Conservation (phyloP, 2,329 filamentous ascomycete species). For the Apiospora saccharicola region DNA sequence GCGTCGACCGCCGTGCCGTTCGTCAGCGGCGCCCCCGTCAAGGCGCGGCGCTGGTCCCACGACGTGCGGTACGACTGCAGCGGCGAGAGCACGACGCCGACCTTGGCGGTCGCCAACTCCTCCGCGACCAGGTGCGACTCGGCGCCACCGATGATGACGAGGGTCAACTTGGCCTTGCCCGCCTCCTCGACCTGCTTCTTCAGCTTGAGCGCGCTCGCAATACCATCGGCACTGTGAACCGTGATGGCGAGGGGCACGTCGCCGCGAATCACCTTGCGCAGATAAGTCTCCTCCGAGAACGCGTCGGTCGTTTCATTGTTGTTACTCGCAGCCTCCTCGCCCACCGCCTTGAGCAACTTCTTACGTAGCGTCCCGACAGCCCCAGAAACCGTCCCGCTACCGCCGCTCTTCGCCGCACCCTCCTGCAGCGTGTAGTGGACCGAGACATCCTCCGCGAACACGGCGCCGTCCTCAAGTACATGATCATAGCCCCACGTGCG, state of each 20-base stretch:
- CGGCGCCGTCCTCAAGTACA: slow-evolving; percentile 54
- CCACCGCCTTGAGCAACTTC: slow-evolving; percentile 61
- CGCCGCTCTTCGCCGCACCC: slow-evolving; percentile 48
- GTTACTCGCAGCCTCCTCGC: slow-evolving; percentile 34
- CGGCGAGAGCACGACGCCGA: slow-evolving; percentile 68
- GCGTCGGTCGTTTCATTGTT: slow-evolving; percentile 47
- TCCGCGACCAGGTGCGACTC: slow-evolving; percentile 67
- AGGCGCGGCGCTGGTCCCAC: slow-evolving; percentile 69
- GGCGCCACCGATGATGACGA: slow-evolving; percentile 68
- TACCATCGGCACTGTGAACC: slow-evolving; percentile 69
- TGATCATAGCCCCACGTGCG: slow-evolving; percentile 54
- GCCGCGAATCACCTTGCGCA: slow-evolving; percentile 62
- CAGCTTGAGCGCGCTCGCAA: slow-evolving; percentile 64
- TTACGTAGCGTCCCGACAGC: slow-evolving; percentile 59
- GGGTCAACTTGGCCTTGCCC: slow-evolving; percentile 45
- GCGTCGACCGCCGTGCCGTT: slow-evolving; percentile 68
- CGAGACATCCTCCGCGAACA: slow-evolving; percentile 62
- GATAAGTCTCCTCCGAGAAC: slow-evolving; percentile 58
- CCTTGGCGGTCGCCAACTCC: slow-evolving; percentile 62
- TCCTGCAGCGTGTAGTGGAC: slow-evolving; percentile 66
- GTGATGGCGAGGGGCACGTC: slow-evolving; percentile 63
- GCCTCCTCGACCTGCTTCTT: slow-evolving; percentile 63
- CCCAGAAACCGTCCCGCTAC: slow-evolving; percentile 58
- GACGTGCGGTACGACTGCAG: slow-evolving; percentile 59
- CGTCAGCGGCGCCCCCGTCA: slow-evolving; percentile 70